Conservation (phyloP, 805 yeast species). For the Metschnikowia amazonensis region DNA sequence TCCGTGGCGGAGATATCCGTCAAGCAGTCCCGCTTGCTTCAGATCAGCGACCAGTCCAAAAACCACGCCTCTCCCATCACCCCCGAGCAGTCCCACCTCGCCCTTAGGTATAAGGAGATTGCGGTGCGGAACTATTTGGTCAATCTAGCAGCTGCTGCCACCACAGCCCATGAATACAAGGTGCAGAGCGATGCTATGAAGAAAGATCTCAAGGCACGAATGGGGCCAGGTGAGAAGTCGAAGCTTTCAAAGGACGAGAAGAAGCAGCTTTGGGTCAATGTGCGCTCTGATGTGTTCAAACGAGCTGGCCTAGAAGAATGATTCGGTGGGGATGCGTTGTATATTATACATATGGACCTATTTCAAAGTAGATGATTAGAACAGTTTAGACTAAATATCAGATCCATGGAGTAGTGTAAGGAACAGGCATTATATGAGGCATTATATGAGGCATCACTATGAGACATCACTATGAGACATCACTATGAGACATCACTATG, state of each 20-base stretch:
- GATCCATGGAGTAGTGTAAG: too few species aligned
- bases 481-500: too few species aligned
- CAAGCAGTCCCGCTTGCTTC: conserved; percentile 42
- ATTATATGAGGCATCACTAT: too few species aligned
- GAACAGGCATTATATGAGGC: too few species aligned
- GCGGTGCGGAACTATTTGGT: conserved; percentile 49
- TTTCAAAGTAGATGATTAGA: too few species aligned
- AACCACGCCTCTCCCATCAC: conserved; percentile 26
- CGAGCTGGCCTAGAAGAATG: conserved; percentile 42
- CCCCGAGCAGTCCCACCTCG: conserved; percentile 29
- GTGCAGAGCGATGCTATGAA: conserved; percentile 34
- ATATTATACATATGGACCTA: neutral
- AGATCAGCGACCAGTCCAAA: conserved; percentile 28
- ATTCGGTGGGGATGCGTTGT: conserved; percentile 1
- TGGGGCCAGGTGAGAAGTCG: conserved; percentile 18
- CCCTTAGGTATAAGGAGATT: conserved; percentile 39
- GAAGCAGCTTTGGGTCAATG: conserved; percentile 46
- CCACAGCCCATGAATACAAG: conserved; percentile 39
- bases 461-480: too few species aligned
- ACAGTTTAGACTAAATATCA: too few species aligned
- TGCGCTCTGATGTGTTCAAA: conserved; percentile 48
- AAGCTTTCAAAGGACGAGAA: conserved; percentile 41
- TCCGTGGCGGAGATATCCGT: conserved; percentile 50
- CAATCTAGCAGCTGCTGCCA: conserved; percentile 53
- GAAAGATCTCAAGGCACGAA: conserved; percentile 18